Percentiles rank a stretch among this genome's conserved stretches.
These are phyloP conservation scores for Perilla frutescens DNA, from an alignment of 257 asterid species.

Conservation along the genomic window DNA sequence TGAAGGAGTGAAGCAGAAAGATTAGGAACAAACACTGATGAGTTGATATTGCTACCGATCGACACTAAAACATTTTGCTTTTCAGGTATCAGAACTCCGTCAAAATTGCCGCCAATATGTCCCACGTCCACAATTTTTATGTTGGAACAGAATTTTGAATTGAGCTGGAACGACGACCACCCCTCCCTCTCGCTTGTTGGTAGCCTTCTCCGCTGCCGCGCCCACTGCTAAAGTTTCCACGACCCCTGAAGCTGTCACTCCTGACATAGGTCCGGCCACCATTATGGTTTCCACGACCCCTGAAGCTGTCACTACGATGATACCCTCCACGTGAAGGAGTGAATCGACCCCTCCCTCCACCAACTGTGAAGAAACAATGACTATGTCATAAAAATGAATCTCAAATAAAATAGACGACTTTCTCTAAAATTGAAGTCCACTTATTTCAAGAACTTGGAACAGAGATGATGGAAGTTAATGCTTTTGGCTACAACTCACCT, in stretches of 20 bases:
- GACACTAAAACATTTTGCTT: slow-evolving; percentile 3
- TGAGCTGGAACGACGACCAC: slow-evolving; percentile 40
- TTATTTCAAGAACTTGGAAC: not conserved
- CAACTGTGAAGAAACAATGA: slow-evolving; percentile 49
- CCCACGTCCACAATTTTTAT: not conserved
- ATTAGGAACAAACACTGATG: slow-evolving; percentile 25
- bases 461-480: slow-evolving; percentile 4
- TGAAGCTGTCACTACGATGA: slow-evolving; percentile 58
- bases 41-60: slow-evolving; percentile 7
- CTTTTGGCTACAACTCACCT: slow-evolving; percentile 49
- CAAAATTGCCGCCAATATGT: slow-evolving; percentile 40
- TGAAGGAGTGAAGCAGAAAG: slow-evolving; percentile 10
- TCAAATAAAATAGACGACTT: not conserved
- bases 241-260: slow-evolving; percentile 62
- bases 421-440: not conserved
- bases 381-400: slow-evolving; percentile 16
- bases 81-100: slow-evolving; percentile 31
- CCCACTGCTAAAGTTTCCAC: slow-evolving; percentile 45
- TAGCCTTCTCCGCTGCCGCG: slow-evolving; percentile 52
- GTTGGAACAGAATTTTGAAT: slow-evolving; percentile 36
- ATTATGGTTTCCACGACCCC: slow-evolving; percentile 63
- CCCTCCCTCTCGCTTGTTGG: slow-evolving; percentile 58
- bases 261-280: slow-evolving; percentile 62
- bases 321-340: slow-evolving; percentile 65
- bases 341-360: slow-evolving; percentile 63